Evolutionary conservation across 1,284 basidiomycete genomes (phyloP), one percentile per base, ranked within the genome.

Genomic region (Austroboletus rostrupii): DNA sequence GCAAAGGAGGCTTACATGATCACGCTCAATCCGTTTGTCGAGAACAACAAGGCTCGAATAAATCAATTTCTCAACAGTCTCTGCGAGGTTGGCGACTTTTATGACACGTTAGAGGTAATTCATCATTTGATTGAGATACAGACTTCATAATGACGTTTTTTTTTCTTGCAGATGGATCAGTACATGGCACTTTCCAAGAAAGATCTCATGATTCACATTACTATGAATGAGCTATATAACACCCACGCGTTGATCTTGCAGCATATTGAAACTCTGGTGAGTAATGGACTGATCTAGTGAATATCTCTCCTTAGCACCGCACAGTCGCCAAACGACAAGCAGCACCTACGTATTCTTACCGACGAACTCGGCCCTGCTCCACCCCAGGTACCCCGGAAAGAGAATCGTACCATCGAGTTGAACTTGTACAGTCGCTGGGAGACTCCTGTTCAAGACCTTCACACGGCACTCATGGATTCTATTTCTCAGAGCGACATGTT

Each of bases 151-250:
- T 20, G 8, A 51, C 31, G 17, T 19, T 35, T 39, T 19, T 35
- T 39, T 26, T 26, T 26, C 23, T 7, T 23, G 32, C 57, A 96
- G 91, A 94, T 98, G 86, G 96, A 99, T 71, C 97, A 99, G 77
- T 99, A 99, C 71, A 97, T 99, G 94, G 96, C 97, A 13, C 75
- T 99, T 52, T 97, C 95, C 52, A 99, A 99, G 79, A 98, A 97
- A 73, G 96, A 99, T 67, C 77, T 98, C 54, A 85, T 90, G 76
- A 98, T 99, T 72, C 90, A 92, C 70, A 99, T 99, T 67, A 98
- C 97, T n/a, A 76, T 99, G 68, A 99, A 99, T 68, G 97, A 99
- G 77, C 67, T 99, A 74, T 98, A 97, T 73, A 97, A 97, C 72
- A 98, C 95, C 3, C 96, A 99, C 69, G 90, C 93, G 31, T 77